Percentiles rank a stretch among this genome's conserved stretches.
Conservation (phyloP, 441 rosid genomes). For the Bocquillonia castaneifolia region DNA sequence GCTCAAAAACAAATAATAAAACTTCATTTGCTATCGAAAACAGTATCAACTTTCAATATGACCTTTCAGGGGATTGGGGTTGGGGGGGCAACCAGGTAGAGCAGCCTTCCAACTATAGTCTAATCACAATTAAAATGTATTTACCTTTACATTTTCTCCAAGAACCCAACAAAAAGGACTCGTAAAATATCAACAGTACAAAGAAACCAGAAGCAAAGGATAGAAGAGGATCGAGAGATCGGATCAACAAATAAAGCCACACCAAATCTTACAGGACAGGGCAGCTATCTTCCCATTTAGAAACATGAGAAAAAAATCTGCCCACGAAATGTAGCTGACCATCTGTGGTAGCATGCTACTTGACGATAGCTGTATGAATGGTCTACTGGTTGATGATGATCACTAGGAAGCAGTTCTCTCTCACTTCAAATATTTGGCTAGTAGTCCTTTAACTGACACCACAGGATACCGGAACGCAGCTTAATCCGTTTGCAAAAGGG, state of each 20-base stretch:
- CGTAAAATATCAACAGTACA: background rate
- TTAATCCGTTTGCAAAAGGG: slow-evolving; percentile 8
- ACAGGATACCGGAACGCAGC: slow-evolving; percentile 9
- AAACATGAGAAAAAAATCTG: slow-evolving; percentile 10
- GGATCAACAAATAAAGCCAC: slow-evolving; percentile 2
- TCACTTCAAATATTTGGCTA: slow-evolving; percentile 1
- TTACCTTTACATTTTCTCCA: background rate
- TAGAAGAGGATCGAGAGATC: background rate
- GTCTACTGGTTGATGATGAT: slow-evolving; percentile 10
- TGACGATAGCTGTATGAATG: background rate
- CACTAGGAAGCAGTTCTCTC: slow-evolving; percentile 3
- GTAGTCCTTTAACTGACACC: slow-evolving; percentile 8
- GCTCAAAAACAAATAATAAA: no score
- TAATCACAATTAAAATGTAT: background rate
- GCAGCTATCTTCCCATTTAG: background rate
- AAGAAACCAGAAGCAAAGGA: background rate
- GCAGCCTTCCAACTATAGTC: background rate
- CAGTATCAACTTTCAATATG: no score
- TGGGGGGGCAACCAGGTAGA: background rate
- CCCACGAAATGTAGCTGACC: slow-evolving; percentile 8
- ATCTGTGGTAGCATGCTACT: background rate
- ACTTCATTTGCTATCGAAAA: no score
- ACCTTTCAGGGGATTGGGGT: background rate
- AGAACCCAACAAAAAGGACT: slow-evolving; percentile 8
- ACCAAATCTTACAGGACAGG: slow-evolving; percentile 11